Evolutionary conservation across 2,329 filamentous ascomycete genomes (phyloP), one percentile per base, ranked within the genome.

Genomic region (Ceratocystis diversiconidia): DNA sequence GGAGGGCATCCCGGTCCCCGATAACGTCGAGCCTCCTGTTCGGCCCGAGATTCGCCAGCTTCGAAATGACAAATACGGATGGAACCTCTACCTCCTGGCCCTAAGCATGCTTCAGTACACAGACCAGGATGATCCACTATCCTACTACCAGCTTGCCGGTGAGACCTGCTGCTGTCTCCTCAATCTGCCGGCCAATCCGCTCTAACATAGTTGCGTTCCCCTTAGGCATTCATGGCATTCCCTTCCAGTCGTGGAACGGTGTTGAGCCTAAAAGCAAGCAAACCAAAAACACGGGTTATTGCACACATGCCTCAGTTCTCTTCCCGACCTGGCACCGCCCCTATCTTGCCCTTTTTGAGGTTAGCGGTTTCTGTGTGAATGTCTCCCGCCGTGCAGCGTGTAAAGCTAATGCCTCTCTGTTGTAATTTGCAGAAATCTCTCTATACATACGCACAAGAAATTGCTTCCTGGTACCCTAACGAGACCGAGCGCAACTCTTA

Each of bases 291-390:
- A 78, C 80, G 17, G 90, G 89, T 62, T 95, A 91, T 73, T 95
- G 90, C 73, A 83, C 83, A 15, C 90, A 95, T 74, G 82, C 80
- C 28, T 88, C 87, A 1, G 83, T 86, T 50, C 76, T 94, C 17
- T 94, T 95, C 72, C 83, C 87, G 48, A 81, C 85, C 48, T 95
- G 90, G 90, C 90, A 95, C 78, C 83, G 90, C 62, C 88, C 89
- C 0, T 95, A 92, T 73, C 77, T 94, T 67, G 80, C 79, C 36
- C 73, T 84, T 62, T 82, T 82, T 66, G 82, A 85, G 77, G 82
- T 81, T 68, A 66, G 72, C n/a, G 19, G 22, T 25, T 15, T 32
- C 32, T 12, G 32, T 41, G 36, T 15, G 12, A 41, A 41, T 15
- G 36, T 41, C 36, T 57, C 10, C 5, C 30, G 17, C 5, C 30